These are phyloP conservation scores for Suillus hirtellus DNA, from an alignment of 768 basidiomycete species.

Conservation along the genomic window DNA sequence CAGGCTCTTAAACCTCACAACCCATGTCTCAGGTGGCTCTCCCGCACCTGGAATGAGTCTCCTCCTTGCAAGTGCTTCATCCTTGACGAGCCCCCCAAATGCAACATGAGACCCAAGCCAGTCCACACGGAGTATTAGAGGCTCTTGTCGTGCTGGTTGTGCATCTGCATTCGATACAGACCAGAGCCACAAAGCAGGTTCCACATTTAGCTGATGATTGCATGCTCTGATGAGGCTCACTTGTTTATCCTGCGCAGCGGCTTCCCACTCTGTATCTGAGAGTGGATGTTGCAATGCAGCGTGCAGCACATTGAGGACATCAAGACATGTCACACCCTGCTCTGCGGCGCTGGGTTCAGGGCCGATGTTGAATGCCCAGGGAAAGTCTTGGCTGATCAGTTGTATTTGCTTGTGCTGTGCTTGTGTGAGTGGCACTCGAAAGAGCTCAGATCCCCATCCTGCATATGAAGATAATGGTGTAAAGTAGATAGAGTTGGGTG, in stretches of 20 bases:
- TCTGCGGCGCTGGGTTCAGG: neutral
- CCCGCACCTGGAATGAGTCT: conserved; percentile 13
- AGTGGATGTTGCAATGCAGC: conserved; percentile 12
- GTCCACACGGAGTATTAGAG: conserved; percentile 12
- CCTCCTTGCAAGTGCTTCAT: conserved; percentile 9
- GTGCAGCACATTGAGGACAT: conserved; percentile 9
- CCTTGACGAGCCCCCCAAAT: conserved; percentile 14
- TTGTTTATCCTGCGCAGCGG: conserved; percentile 3
- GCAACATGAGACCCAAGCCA: conserved; percentile 12
- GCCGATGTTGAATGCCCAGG: conserved; percentile 12
- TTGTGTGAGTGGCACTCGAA: conserved; percentile 7
- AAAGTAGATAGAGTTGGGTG: neutral
- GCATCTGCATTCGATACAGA: neutral
- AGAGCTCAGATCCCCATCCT: neutral
- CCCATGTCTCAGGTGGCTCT: conserved; percentile 11
- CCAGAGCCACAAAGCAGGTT: neutral
- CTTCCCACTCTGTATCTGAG: conserved; percentile 12
- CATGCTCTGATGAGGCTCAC: conserved; percentile 5
- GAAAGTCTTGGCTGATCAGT: conserved; percentile 14
- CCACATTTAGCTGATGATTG: conserved; percentile 3
- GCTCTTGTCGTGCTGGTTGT: neutral
- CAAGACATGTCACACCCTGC: conserved; percentile 8
- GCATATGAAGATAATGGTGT: conserved; percentile 5
- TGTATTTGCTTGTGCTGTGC: neutral
- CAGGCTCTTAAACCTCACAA: conserved; percentile 10